Conservation (phyloP, 2,329 filamentous ascomycete species). For the Volutella citrinella region DNA sequence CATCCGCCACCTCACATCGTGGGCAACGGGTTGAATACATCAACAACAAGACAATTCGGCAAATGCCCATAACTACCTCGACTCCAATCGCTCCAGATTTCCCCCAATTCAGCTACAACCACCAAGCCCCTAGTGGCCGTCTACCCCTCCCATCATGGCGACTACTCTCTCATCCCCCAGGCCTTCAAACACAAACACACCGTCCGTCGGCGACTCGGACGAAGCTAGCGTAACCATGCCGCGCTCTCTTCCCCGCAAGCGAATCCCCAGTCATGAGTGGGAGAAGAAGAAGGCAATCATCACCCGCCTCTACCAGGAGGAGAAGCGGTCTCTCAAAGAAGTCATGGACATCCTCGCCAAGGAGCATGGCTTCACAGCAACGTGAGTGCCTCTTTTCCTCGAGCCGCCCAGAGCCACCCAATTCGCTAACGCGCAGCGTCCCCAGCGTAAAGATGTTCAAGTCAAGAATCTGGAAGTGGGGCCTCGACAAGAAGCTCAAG, state of each 20-base stretch:
- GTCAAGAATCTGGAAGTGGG: constrained; percentile 41
- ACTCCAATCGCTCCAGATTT: too few relatives aligned
- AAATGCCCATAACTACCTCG: too few relatives aligned
- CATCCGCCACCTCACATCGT: too few relatives aligned
- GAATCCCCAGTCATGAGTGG: constrained; percentile 31
- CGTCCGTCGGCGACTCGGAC: constrained; percentile 20
- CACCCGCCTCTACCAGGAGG: constrained; percentile 37
- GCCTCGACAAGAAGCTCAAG: constrained; percentile 41
- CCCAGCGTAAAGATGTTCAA: constrained; percentile 42
- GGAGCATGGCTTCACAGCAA: constrained; percentile 37
- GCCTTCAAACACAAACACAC: neutral
- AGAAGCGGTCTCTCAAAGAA: constrained; percentile 39
- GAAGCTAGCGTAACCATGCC: constrained; percentile 26
- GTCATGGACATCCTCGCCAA: constrained; percentile 38
- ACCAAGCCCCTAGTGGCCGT: too few relatives aligned
- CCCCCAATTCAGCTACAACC: too few relatives aligned
- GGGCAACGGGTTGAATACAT: too few relatives aligned
- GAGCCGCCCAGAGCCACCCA: too few relatives aligned
- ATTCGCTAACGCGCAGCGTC: too few relatives aligned
- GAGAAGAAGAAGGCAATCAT: constrained; percentile 35
- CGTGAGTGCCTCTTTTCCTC: constrained; percentile 26
- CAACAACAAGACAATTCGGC: too few relatives aligned
- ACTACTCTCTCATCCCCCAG: neutral
- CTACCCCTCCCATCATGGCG: too few relatives aligned
- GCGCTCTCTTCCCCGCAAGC: constrained; percentile 24